phyloP scores from a whole-genome alignment of 495 filamentous ascomycete genomes.

The Penicillium riverlandense region DNA sequence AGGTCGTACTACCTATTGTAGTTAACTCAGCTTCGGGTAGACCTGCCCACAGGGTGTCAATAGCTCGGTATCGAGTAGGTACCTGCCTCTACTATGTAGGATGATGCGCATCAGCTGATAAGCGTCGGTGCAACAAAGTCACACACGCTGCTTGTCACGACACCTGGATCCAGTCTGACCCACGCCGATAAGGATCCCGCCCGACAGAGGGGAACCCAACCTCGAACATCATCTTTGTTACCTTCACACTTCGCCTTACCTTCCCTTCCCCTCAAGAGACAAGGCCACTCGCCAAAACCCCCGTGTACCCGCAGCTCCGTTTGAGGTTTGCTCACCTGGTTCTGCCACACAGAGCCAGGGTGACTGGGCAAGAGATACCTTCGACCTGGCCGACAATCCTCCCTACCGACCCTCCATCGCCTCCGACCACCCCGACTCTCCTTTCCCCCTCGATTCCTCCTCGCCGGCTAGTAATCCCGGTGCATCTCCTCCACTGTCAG shows the following conservation, averaged over 20 bases:
- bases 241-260: too few relatives aligned
- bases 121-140: too few relatives aligned
- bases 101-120: too few relatives aligned
- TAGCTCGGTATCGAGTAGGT: not conserved
- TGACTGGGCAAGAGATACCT: slow-evolving; percentile 36
- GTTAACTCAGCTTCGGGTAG: too few relatives aligned
- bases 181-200: too few relatives aligned
- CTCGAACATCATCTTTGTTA: too few relatives aligned
- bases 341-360: slow-evolving; percentile 40
- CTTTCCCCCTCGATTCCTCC: slow-evolving; percentile 27
- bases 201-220: not conserved
- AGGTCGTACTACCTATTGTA: too few relatives aligned
- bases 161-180: too few relatives aligned
- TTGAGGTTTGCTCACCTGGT: slow-evolving; percentile 45
- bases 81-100: too few relatives aligned
- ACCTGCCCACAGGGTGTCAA: not conserved
- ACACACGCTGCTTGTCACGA: too few relatives aligned
- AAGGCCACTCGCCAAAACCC: not conserved
- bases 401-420: slow-evolving; percentile 45
- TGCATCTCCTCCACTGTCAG: slow-evolving; percentile 7
- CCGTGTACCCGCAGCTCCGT: slow-evolving; percentile 3
- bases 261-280: too few relatives aligned
- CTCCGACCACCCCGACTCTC: slow-evolving; percentile 51
- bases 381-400: slow-evolving; percentile 60
- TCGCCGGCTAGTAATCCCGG: slow-evolving; percentile 13